These are phyloP conservation scores for Celoporthe dispersa DNA, from an alignment of 2,329 filamentous ascomycete species.

Conservation along the genomic window DNA sequence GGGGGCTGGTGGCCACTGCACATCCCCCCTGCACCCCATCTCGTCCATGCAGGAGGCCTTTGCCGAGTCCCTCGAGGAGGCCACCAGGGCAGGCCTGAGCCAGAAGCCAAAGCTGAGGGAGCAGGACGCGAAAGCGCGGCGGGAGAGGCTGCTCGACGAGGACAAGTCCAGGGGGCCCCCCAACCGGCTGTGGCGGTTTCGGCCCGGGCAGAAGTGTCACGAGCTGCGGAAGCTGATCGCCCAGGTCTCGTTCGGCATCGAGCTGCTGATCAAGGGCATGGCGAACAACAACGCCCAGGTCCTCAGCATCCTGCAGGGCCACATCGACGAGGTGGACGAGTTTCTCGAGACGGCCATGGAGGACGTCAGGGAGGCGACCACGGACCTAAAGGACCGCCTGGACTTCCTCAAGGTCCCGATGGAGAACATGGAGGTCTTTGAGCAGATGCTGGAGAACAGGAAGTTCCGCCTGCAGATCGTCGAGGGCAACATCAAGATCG, in stretches of 20 bases:
- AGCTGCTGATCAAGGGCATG: constrained; percentile 80
- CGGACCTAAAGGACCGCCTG: constrained; percentile 80
- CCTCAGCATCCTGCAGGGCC: constrained; percentile 83
- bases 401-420: constrained; percentile 82
- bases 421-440: constrained; percentile 80
- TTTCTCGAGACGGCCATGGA: constrained; percentile 87
- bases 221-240: constrained; percentile 88
- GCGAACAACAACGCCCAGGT: constrained; percentile 90
- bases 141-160: constrained; percentile 70
- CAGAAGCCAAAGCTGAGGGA: constrained; percentile 58
- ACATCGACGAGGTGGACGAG: constrained; percentile 92
- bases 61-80: constrained; percentile 79
- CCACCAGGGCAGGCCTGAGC: constrained; percentile 53
- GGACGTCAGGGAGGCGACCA: constrained; percentile 77
- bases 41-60: constrained; percentile 79
- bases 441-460: constrained; percentile 84
- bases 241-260: constrained; percentile 92
- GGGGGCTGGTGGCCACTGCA: constrained; percentile 13
- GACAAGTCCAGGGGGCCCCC: constrained; percentile 72
- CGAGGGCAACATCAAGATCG: constrained; percentile 87
- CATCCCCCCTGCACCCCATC: constrained; percentile 68
- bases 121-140: constrained; percentile 63
- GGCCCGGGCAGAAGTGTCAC: constrained; percentile 77
- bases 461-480: constrained; percentile 82
- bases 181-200: constrained; percentile 75